Percentiles rank a stretch among this genome's conserved stretches.
Conservation (phyloP, 352 stramenopile species). For the Pythium diclinum region DNA sequence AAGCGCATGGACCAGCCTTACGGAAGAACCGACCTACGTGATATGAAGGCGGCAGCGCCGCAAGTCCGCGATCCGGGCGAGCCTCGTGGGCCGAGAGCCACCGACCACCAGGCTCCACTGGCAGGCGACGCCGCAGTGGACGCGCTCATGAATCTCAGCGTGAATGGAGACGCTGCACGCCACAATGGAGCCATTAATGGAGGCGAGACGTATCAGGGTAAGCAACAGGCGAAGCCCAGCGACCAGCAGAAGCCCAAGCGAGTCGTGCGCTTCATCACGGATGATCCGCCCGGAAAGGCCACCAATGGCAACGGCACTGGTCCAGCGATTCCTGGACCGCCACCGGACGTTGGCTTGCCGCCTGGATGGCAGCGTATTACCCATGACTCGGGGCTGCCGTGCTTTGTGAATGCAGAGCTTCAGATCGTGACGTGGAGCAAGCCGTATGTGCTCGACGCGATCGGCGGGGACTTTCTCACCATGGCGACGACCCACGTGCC, state of each 20-base stretch:
- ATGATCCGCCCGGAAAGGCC: neutral
- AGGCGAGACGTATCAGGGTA: slow-evolving; percentile 28
- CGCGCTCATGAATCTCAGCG: slow-evolving; percentile 18
- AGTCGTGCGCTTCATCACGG: slow-evolving; percentile 19
- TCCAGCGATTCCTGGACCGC: neutral
- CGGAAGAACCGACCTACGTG: slow-evolving; percentile 23
- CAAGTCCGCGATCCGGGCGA: neutral
- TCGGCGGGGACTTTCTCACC: slow-evolving; percentile 36
- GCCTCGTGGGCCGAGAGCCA: neutral
- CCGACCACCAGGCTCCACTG: neutral
- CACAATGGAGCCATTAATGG: neutral
- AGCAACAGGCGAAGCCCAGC: slow-evolving; percentile 17
- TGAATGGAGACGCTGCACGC: neutral
- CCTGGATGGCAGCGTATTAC: slow-evolving; percentile 56
- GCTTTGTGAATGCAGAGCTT: slow-evolving; percentile 56
- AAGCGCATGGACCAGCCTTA: slow-evolving; percentile 17
- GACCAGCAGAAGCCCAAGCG: neutral
- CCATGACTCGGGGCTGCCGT: slow-evolving; percentile 66
- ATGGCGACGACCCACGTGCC: slow-evolving; percentile 61
- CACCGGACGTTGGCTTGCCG: slow-evolving; percentile 40
- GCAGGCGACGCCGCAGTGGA: neutral
- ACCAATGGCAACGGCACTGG: neutral
- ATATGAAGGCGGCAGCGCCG: neutral
- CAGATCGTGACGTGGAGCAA: slow-evolving; percentile 67
- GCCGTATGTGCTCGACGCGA: slow-evolving; percentile 54